Base-by-base conservation (phyloP, 176 grass and related monocot species). In the Phoenix dactylifera region DNA sequence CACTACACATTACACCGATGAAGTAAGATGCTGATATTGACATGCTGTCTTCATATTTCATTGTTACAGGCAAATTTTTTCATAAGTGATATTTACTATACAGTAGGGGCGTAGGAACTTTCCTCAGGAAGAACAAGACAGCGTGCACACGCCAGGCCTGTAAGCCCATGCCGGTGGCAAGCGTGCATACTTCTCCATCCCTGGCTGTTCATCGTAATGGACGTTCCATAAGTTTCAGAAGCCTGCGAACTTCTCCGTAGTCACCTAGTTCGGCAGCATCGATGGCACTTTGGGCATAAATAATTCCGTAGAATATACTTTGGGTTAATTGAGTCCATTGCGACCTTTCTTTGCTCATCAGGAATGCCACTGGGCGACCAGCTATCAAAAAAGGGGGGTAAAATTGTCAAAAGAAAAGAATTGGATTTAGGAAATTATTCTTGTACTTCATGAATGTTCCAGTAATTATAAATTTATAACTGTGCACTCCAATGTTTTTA, bases 161-260 rank as follows among this genome's bases (percentile, higher is more conserved):
- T 98, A 98, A 30, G 93, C 93, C n/a, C 93, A 98, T 0, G 93
- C 87, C 12, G 93, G 93, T 9, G 87, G 93, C 67, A 98, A 63
- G 39, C 87, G 66, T 3, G 93, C 93, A 1, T 97, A 97, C 26
- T 88, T 97, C 76, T 88, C 93, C 93, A 97, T 88, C 22, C 87
- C 87, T 0, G 79, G 87, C 30, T 91, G 87, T 6, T 91, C 93
- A 30, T 91, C 87, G 24, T 85, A n/a, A 97, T 0, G 87, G 93
- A 48, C 19, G 76, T 50, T 88, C 87, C 75, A 97, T 83, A 1
- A 97, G 63, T 78, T 80, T 91, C 72, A 97, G 57, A 25, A 91
- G 32, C 44, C 81, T 68, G 16, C 73, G 79, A 59, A 88, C 73
- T 66, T 98, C 93, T 15, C 80, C 73, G 1, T 85, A 86, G 58